Evolutionary conservation across 345 rosid species (phyloP).

Genomic region (Nephelium lappaceum): DNA sequence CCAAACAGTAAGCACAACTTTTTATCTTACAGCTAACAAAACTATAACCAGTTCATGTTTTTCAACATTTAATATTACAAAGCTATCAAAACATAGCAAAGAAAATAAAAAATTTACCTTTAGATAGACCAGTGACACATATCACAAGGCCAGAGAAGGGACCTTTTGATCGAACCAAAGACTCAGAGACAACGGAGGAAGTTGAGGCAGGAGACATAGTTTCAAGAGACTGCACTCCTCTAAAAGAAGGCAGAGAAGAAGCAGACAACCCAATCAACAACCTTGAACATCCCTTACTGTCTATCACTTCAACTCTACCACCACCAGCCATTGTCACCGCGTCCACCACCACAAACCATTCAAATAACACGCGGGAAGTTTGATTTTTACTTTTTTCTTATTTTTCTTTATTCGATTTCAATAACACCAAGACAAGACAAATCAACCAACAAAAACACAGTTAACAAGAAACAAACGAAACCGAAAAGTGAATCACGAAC

Average conservation of each 20-base stretch:
- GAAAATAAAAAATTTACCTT: constrained; percentile 45
- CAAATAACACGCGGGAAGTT: constrained; percentile 21
- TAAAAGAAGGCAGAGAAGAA: constrained; percentile 51
- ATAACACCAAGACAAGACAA: neutral
- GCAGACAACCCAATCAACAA: constrained; percentile 56
- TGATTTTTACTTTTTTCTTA: too few species aligned
- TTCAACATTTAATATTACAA: neutral
- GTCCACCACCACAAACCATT: constrained; percentile 8
- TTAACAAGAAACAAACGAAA: neutral
- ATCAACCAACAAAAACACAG: too few species aligned
- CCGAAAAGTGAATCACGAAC: neutral
- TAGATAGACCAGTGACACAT: constrained; percentile 93
- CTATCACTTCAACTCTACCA: constrained; percentile 59
- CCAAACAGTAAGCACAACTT: neutral
- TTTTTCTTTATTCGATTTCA: neutral
- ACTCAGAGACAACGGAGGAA: constrained; percentile 47
- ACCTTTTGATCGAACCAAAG: constrained; percentile 40
- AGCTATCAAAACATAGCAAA: neutral
- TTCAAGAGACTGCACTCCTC: constrained; percentile 41
- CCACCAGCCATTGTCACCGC: constrained; percentile 49
- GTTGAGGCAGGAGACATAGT: constrained; percentile 46
- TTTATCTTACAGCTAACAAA: neutral
- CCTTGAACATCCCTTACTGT: constrained; percentile 80
- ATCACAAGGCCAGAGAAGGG: constrained; percentile 79
- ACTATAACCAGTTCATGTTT: too few species aligned